phyloP scores from a whole-genome alignment of 805 yeast species.

The Candida lessepsii region DNA sequence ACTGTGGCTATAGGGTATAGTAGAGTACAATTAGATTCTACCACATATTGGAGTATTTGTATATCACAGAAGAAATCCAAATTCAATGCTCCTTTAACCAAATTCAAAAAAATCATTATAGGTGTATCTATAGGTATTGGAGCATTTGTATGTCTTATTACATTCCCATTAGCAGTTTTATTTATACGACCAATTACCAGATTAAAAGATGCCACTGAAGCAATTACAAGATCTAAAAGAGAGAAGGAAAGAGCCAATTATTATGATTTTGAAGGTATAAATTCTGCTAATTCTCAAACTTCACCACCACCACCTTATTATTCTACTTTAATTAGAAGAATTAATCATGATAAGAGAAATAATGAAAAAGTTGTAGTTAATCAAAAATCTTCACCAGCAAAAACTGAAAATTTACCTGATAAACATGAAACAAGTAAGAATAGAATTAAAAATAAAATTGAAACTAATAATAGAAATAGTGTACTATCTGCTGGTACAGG shows the following conservation, averaged over 20 bases:
- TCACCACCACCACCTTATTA: constrained; percentile 18
- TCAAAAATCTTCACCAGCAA: not conserved
- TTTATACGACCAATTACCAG: constrained; percentile 81
- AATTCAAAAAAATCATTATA: constrained; percentile 63
- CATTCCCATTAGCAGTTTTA: constrained; percentile 80
- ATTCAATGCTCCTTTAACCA: constrained; percentile 63
- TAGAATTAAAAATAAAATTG: constrained; percentile 5
- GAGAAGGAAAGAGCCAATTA: constrained; percentile 19
- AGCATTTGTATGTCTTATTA: constrained; percentile 66
- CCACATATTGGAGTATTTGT: constrained; percentile 65
- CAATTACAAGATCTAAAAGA: constrained; percentile 47
- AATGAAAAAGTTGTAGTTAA: not conserved
- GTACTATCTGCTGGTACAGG: constrained; percentile 29
- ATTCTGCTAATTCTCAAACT: not conserved
- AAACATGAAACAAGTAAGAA: constrained; percentile 12
- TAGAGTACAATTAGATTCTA: constrained; percentile 28
- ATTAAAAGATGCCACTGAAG: constrained; percentile 80
- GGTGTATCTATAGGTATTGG: constrained; percentile 82
- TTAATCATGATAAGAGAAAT: constrained; percentile 5
- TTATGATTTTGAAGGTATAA: constrained; percentile 3
- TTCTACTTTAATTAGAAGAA: constrained; percentile 15
- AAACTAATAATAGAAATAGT: constrained; percentile 30
- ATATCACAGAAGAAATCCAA: constrained; percentile 60
- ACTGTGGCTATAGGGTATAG: constrained; percentile 37
- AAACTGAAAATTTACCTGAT: constrained; percentile 14